These are phyloP conservation scores for Microcera coccophila DNA, from an alignment of 2,329 filamentous ascomycete species.

Conservation along the genomic window DNA sequence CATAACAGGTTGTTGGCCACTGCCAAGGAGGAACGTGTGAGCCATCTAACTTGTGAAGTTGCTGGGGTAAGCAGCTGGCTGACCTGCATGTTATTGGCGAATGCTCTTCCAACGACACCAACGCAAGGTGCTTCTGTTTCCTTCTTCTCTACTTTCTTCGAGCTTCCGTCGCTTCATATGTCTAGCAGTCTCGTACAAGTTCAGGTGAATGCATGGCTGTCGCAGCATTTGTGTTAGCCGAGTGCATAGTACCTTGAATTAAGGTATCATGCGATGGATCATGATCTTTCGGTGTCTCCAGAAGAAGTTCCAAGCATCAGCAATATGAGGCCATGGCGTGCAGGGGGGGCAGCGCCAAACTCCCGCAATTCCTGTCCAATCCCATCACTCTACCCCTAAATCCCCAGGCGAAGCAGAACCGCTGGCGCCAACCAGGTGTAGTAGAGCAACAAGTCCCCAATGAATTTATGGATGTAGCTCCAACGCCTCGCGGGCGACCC, in stretches of 20 bases:
- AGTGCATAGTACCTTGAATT: too few species aligned
- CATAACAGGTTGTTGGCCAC: too few species aligned
- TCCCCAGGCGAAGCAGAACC: slow-evolving; percentile 13
- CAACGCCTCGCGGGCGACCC: slow-evolving; percentile 28
- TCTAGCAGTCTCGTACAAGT: not conserved
- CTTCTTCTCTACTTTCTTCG: too few species aligned
- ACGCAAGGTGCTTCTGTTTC: too few species aligned
- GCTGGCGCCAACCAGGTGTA: slow-evolving; percentile 2
- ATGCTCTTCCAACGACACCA: not conserved
- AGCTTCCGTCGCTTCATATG: too few species aligned
- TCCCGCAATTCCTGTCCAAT: slow-evolving; percentile 15
- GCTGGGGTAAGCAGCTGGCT: not conserved
- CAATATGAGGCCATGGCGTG: not conserved
- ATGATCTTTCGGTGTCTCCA: not conserved
- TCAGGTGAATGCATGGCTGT: not conserved
- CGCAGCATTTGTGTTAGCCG: not conserved
- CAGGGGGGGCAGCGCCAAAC: slow-evolving; percentile 19
- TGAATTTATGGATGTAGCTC: slow-evolving; percentile 9
- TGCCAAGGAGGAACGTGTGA: not conserved
- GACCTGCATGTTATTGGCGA: not conserved
- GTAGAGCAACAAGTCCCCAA: too few species aligned
- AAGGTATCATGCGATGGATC: too few species aligned
- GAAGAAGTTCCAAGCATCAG: slow-evolving; percentile 1
- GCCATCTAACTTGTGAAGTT: not conserved
- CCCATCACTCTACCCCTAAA: not conserved